Evolutionary conservation across 306 rosid genomes (phyloP).

Genomic region (Cercis canadensis): DNA sequence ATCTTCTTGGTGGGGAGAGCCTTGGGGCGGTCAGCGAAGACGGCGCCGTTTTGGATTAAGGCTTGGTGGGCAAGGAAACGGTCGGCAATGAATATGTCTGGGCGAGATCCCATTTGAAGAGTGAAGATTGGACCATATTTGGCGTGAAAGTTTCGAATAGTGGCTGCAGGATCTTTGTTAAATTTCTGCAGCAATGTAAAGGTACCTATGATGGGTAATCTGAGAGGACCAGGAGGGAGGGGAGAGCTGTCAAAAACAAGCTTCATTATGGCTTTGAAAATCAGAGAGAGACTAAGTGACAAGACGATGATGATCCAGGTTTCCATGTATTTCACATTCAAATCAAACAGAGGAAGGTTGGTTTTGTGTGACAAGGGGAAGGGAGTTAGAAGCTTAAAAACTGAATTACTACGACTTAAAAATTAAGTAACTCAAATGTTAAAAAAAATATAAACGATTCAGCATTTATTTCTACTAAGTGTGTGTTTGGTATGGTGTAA

Average conservation of each 20-base stretch:
- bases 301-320: constrained; percentile 26
- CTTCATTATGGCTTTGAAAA: constrained; percentile 7
- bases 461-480: too few relatives aligned
- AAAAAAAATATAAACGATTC: too few relatives aligned
- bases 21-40: constrained; percentile 45
- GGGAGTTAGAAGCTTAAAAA: too few relatives aligned
- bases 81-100: constrained; percentile 39
- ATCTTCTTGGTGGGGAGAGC: constrained; percentile 28
- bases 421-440: too few relatives aligned
- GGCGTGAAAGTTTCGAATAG: constrained; percentile 33
- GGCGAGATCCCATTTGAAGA: constrained; percentile 29
- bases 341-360: too few relatives aligned
- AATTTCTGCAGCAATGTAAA: constrained; percentile 12
- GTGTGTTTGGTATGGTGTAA: too few relatives aligned
- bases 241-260: constrained; percentile 15
- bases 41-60: constrained; percentile 41
- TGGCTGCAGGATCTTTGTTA: constrained; percentile 25
- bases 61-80: constrained; percentile 46
- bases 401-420: too few relatives aligned
- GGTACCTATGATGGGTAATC: constrained; percentile 18
- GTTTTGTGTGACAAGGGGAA: too few relatives aligned
- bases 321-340: constrained; percentile 37
- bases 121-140: constrained; percentile 48
- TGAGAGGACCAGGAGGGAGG: constrained; percentile 49
- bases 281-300: constrained; percentile 1